These are phyloP conservation scores for Penicillium desertorum DNA, from an alignment of 495 filamentous ascomycete species.

Conservation along the genomic window DNA sequence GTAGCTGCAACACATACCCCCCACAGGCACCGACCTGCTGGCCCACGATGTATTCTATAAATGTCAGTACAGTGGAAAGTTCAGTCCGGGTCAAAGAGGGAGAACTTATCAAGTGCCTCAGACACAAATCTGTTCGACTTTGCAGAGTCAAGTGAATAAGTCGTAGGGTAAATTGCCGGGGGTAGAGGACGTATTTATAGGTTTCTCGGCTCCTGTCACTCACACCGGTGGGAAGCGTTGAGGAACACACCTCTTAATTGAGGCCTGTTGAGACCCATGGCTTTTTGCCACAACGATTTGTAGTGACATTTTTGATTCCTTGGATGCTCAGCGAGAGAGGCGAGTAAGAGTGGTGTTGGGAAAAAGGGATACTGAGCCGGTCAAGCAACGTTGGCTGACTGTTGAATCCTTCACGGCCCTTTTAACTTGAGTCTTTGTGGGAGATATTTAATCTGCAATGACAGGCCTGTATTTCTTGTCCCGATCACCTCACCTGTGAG, in stretches of 20 bases:
- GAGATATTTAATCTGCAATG: background rate
- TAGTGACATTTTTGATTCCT: slow-evolving; percentile 4
- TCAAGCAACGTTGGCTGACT: slow-evolving; percentile 1
- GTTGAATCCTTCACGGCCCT: background rate
- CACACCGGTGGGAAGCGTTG: background rate
- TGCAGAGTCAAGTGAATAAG: background rate
- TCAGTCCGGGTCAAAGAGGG: no score
- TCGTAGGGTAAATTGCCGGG: slow-evolving; percentile 1
- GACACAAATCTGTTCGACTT: slow-evolving; percentile 1
- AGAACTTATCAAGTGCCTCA: no score
- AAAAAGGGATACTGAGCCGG: background rate
- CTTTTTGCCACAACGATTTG: slow-evolving; percentile 3
- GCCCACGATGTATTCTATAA: no score
- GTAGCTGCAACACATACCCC: no score
- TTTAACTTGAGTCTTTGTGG: background rate
- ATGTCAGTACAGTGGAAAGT: no score
- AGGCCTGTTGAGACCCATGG: background rate
- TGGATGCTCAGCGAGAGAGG: slow-evolving; percentile 3
- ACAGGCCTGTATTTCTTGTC: background rate
- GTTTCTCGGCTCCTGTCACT: background rate
- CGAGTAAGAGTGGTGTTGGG: background rate
- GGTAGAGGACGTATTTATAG: slow-evolving; percentile 5
- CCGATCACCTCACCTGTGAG: slow-evolving; percentile 4
- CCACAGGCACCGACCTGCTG: no score
- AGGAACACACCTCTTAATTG: slow-evolving; percentile 1